These are phyloP conservation scores for Tuber aestivum DNA, from an alignment of 495 filamentous ascomycete species.

Conservation along the genomic window DNA sequence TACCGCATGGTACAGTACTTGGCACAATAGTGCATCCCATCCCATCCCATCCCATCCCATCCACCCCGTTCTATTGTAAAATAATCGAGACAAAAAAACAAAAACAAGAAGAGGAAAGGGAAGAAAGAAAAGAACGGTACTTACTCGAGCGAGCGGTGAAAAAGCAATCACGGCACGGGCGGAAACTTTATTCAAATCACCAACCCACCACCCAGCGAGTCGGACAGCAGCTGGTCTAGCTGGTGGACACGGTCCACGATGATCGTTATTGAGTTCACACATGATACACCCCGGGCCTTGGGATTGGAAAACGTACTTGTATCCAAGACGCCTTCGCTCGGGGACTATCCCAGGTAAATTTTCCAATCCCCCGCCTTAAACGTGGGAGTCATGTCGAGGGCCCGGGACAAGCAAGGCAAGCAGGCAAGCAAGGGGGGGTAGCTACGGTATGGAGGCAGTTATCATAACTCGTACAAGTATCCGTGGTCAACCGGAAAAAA, in stretches of 20 bases:
- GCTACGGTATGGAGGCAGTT: no score
- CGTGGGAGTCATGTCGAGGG: not conserved
- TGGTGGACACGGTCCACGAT: not conserved
- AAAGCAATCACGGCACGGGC: not conserved
- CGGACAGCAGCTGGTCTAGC: not conserved
- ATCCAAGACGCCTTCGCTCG: not conserved
- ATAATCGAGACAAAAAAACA: not conserved
- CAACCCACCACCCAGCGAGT: not conserved
- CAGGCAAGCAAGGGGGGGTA: no score
- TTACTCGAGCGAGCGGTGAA: not conserved
- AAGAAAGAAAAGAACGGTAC: not conserved
- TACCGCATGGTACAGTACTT: not conserved
- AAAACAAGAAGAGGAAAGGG: no score
- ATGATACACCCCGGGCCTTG: not conserved
- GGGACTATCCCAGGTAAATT: not conserved
- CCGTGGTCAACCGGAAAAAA: not conserved
- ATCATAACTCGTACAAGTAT: no score
- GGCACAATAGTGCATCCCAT: not conserved
- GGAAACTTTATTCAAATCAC: not conserved
- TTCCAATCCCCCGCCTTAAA: not conserved
- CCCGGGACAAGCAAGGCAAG: no score
- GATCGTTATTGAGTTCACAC: not conserved
- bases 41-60: not conserved
- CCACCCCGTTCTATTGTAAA: not conserved
- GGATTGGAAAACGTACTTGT: not conserved